Conservation (phyloP, 2,329 filamentous ascomycete species). For the Cryphonectria naterciae region DNA sequence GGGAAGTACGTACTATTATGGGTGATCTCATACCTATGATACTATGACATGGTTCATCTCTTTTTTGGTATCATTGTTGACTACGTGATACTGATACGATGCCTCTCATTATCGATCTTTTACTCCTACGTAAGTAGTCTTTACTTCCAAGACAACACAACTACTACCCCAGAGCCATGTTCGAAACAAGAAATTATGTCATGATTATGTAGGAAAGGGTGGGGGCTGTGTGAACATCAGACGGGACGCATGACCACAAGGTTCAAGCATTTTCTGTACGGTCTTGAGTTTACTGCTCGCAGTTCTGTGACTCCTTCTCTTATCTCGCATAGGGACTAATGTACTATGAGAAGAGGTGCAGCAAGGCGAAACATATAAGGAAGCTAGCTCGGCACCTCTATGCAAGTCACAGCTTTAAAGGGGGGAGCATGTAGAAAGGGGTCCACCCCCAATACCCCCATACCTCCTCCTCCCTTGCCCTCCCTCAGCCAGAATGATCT, state of each 20-base stretch:
- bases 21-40: not conserved
- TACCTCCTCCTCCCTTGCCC: not conserved
- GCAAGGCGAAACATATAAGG: slow-evolving; percentile 9
- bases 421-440: not conserved
- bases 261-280: not conserved
- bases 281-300: not conserved
- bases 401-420: slow-evolving; percentile 4
- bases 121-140: not conserved
- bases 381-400: slow-evolving; percentile 7
- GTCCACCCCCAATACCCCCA: not conserved
- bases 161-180: not conserved
- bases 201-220: not conserved
- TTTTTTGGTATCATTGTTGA: not conserved
- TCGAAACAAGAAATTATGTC: not conserved
- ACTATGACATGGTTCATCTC: not conserved
- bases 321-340: slow-evolving; percentile 10
- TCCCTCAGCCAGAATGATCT: not conserved
- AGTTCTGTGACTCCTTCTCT: not conserved
- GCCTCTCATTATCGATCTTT: not conserved
- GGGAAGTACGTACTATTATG: not conserved
- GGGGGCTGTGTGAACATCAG: not conserved
- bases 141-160: not conserved
- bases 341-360: slow-evolving; percentile 1
- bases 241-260: not conserved
- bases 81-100: not conserved